A percentile compares a stretch with the other conserved stretches of the same genome.
Evolutionary conservation across 2,329 filamentous ascomycete genomes (phyloP).

Genomic region (Pseudocercospora musae): DNA sequence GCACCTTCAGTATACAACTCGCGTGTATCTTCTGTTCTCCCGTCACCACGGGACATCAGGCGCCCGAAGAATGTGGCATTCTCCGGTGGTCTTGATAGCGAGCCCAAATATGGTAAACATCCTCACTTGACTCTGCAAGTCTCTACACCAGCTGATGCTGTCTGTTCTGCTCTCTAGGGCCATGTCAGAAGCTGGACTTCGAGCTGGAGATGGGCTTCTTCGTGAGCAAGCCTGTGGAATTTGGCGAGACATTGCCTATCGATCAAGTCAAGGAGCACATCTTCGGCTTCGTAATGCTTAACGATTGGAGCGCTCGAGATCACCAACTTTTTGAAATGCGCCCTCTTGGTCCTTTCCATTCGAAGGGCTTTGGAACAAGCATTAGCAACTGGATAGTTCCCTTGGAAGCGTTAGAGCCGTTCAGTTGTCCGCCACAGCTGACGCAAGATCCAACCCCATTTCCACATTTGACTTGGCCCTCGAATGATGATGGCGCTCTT

Average conservation of each 20-base stretch:
- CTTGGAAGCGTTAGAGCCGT: constrained; percentile 53
- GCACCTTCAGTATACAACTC: constrained; percentile 42
- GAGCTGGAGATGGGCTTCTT: constrained; percentile 50
- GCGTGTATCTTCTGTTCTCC: constrained; percentile 33
- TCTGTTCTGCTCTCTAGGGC: neutral
- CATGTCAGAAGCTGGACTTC: constrained; percentile 45
- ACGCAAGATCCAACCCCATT: constrained; percentile 30
- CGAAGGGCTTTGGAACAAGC: constrained; percentile 59
- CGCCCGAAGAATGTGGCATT: constrained; percentile 48
- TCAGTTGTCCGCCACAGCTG: constrained; percentile 28
- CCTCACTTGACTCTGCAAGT: neutral
- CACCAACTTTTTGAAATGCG: constrained; percentile 62
- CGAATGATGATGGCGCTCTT: constrained; percentile 24
- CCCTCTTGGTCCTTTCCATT: constrained; percentile 59
- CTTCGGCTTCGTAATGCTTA: constrained; percentile 61
- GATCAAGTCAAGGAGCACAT: constrained; percentile 52
- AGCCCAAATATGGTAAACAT: constrained; percentile 39
- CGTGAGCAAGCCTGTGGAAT: constrained; percentile 41
- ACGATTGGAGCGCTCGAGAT: constrained; percentile 59
- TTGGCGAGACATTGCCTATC: constrained; percentile 41
- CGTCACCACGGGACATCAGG: constrained; percentile 34
- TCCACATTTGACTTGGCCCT: constrained; percentile 29
- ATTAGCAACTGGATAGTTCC: constrained; percentile 63
- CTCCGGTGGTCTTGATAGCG: constrained; percentile 25
- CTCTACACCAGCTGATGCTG: neutral